Evolutionary conservation across 805 yeast genomes (phyloP), one percentile per base, ranked within the genome.

Genomic region (Debaryomyces prosopidis): DNA sequence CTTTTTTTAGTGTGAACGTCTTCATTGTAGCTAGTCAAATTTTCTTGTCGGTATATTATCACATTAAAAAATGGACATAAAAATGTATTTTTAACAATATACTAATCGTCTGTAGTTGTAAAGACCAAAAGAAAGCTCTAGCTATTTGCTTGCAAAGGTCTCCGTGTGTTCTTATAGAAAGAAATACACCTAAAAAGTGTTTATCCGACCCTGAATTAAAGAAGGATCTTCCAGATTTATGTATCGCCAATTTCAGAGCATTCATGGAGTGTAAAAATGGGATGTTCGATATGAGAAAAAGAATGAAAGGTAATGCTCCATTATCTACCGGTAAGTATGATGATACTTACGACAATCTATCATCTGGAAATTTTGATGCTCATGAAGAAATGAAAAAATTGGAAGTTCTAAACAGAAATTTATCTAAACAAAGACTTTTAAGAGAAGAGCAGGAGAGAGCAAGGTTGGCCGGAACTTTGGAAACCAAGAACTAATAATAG

Each of bases 61-160:
- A 23, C 6, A 23, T 23, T 20, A 4, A 4, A 23, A 23, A 23
- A 23, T 23, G 26, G 5, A n/a, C n/a, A n/a, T n/a, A n/a, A n/a
- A n/a, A n/a, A n/a, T n/a, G n/a, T 10, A 2, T 23, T 23, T 23
- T 39, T 7, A 14, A 27, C 15, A 41, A 16, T 23, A 31, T 42
- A 49, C 60, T 52, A 52, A 55, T 63, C 8, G 15, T 15, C 4
- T 35, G 0, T 48, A 90, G 96, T 75, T 92, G 99, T 65, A 85
- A 87, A 59, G 99, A 92, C 66, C 95, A 92, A 62, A 81, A 91
- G 59, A 89, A 81, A 56, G 96, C 96, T n/a, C 88, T 94, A 46
- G 98, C 98, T 8, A 84, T 92, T 16, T 92, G 99, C 63, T 76
- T 92, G 40, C 99, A 92, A 65, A 80, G 97, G 59, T 90, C 97